Evolutionary conservation across 2,329 filamentous ascomycete genomes (phyloP).

Genomic region (Fusarium azukiicola): DNA sequence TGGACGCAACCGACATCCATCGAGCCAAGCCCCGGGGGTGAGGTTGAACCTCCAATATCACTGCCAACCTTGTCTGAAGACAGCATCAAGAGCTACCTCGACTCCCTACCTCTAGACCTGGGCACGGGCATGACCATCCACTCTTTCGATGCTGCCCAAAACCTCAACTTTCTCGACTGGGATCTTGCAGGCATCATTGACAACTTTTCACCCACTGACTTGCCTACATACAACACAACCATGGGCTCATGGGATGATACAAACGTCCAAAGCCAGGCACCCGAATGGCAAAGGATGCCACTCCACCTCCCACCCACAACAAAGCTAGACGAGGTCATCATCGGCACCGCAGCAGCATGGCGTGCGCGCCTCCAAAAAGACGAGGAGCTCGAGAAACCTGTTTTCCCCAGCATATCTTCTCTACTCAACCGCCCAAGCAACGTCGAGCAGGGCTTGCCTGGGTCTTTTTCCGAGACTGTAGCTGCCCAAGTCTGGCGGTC

Average conservation of each 20-base stretch:
- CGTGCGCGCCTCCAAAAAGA: not conserved
- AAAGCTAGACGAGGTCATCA: constrained; percentile 14
- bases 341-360: not conserved
- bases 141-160: constrained; percentile 5
- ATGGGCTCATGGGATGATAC: not conserved
- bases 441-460: not conserved
- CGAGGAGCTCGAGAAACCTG: constrained; percentile 4
- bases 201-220: not conserved
- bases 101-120: constrained; percentile 13
- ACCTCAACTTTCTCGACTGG: constrained; percentile 14
- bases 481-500: constrained; percentile 18
- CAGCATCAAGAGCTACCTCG: constrained; percentile 4
- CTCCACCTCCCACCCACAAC: not conserved
- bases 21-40: not conserved
- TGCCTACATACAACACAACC: not conserved
- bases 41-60: not conserved
- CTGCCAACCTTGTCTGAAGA: not conserved
- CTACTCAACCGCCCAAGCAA: constrained; percentile 3
- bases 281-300: constrained; percentile 6
- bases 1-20: not conserved
- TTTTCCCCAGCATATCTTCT: constrained; percentile 5
- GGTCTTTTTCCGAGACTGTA: constrained; percentile 8
- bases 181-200: not conserved
- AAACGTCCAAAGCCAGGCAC: not conserved
- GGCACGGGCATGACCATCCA: constrained; percentile 19